These are phyloP conservation scores for Stentor coeruleus DNA, from an alignment of 73 alveolate genomes.

Conservation along the genomic window DNA sequence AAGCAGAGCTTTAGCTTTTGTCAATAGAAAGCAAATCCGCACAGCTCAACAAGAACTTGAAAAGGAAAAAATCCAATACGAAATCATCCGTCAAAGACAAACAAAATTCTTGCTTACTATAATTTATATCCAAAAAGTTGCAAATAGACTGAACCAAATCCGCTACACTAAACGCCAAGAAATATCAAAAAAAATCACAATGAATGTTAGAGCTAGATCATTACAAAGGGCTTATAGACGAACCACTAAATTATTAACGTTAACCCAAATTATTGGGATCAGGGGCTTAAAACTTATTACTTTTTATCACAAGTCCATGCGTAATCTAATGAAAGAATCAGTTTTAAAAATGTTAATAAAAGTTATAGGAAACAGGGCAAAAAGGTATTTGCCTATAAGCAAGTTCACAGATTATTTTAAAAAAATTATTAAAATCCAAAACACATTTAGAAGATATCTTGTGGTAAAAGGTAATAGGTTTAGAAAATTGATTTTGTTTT, in stretches of 20 bases:
- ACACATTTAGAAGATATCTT: background rate
- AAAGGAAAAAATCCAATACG: background rate
- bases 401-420: background rate
- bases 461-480: background rate
- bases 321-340: background rate
- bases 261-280: too few species aligned
- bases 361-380: background rate
- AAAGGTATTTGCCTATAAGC: background rate
- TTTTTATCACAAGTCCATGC: background rate
- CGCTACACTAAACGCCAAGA: background rate
- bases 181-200: background rate
- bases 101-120: too few species aligned
- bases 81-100: background rate
- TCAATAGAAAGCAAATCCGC: background rate
- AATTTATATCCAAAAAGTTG: background rate
- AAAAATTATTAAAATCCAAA: background rate
- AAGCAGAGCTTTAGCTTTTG: background rate
- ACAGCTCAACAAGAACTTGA: background rate
- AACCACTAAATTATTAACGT: background rate
- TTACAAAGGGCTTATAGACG: background rate
- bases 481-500: background rate
- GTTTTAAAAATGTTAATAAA: too few species aligned
- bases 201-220: background rate
- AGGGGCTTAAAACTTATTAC: background rate
- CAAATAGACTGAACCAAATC: background rate